Evolutionary conservation across 371 early-diverging fungal species (phyloP).

Genomic region (Funneliformis caledonium): DNA sequence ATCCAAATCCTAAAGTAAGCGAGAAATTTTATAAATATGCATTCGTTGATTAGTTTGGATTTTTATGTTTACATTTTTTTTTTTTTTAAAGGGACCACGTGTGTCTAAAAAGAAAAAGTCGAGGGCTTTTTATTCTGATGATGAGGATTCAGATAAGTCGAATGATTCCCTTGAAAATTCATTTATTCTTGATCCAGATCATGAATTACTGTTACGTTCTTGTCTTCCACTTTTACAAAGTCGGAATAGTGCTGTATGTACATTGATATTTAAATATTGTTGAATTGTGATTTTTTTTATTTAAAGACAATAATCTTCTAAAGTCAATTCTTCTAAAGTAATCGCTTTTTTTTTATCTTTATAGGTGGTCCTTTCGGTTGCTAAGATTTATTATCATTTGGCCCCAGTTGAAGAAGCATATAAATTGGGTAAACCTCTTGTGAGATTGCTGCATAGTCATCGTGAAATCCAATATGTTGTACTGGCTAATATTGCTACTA

Average conservation of each 20-base stretch:
- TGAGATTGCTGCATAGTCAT: conserved; percentile 73
- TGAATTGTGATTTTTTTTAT: background rate
- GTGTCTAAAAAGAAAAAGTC: conserved; percentile 44
- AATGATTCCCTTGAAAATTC: conserved; percentile 47
- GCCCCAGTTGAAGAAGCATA: conserved; percentile 69
- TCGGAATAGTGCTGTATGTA: conserved; percentile 80
- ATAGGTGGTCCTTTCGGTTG: conserved; percentile 82
- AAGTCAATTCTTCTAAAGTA: background rate
- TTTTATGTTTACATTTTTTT: background rate
- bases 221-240: conserved; percentile 82
- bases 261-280: background rate
- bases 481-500: conserved; percentile 75
- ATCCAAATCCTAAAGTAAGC: conserved; percentile 57
- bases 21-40: background rate
- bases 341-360: background rate
- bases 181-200: conserved; percentile 72
- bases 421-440: conserved; percentile 73
- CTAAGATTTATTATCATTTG: conserved; percentile 72
- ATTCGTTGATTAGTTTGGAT: background rate
- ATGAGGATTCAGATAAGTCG: conserved; percentile 51
- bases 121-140: conserved; percentile 50
- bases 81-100: background rate
- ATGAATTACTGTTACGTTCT: conserved; percentile 70
- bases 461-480: conserved; percentile 82
- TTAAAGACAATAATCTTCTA: background rate